Evolutionary conservation across 176 grass and related monocot species (phyloP), one percentile per base, ranked within the genome.

Genomic region (Triticum timopheevii): DNA sequence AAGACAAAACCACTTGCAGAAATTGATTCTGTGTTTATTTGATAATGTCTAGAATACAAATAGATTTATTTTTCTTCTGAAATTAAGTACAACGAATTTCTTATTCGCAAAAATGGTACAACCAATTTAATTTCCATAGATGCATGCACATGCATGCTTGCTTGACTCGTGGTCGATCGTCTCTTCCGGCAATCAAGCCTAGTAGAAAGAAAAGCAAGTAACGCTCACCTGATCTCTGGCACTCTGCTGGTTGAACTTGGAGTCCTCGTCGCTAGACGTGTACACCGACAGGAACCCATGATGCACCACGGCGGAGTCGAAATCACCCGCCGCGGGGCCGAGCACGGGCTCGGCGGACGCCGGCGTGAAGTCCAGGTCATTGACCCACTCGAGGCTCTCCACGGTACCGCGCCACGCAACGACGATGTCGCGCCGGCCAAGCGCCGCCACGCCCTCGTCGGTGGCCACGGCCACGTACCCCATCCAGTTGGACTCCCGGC

Each of bases 381-480:
- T 82, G 30, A 98, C 85, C 94, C 94, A 98, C 65, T 98, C 94
- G 7, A 96, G 58, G 69, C 15, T 69, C 61, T 50, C 30, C n/a
- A 88, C n/a, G 7, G 96, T 96, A 3, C 96, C 96, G 31, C 96
- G 89, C 96, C 93, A 98, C 8, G 88, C 92, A 20, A 98, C 83
- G 54, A 98, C 30, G 79, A 98, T 90, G 86, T 98, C 96, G 40
- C 96, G 91, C 65, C 97, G 15, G 4, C 97, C 97, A 0, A 98
- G 86, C 77, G 75, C 85, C 11, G 82, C 87, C 71, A 82, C 90
- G 69, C 92, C 97, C 36, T 86, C 73, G 77, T 98, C 94, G 1
- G 97, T 98, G 39, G 97, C 90, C 34, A 98, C 92, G 6, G 97
- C 97, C 31, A 98, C 85, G 70, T 89, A 98, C 0, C 97, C 94